Conservation (phyloP, 306 rosid species). For the Amphicarpaea edgeworthii region DNA sequence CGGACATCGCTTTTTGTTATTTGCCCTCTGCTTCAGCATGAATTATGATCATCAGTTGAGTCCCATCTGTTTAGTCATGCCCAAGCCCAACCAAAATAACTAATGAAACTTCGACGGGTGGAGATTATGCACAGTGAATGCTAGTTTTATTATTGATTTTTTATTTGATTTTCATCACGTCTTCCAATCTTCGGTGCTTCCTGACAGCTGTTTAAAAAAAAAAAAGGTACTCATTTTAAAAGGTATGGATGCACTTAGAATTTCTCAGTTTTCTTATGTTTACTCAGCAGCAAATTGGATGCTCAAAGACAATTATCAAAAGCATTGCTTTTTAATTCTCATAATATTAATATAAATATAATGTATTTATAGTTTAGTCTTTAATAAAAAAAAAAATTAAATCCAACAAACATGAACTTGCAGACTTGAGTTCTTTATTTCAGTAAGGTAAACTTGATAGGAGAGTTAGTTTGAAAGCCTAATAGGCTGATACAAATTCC, state of each 20-base stretch:
- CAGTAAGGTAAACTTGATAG: too few species aligned
- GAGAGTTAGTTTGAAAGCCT: too few species aligned
- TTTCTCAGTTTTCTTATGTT: not conserved
- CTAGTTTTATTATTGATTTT: not conserved
- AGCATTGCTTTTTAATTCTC: not conserved
- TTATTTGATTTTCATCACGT: not conserved
- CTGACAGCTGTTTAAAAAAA: not conserved
- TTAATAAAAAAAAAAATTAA: too few species aligned
- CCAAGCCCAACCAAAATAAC: slow-evolving; percentile 33
- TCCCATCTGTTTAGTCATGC: slow-evolving; percentile 13
- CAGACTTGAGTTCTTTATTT: too few species aligned
- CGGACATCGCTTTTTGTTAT: not conserved
- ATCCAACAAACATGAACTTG: too few species aligned
- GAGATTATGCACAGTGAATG: not conserved
- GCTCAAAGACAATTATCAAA: not conserved
- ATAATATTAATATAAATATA: too few species aligned
- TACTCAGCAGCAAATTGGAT: not conserved
- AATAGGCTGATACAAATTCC: too few species aligned
- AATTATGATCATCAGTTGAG: not conserved
- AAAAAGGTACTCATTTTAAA: not conserved
- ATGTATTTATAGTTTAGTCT: not conserved
- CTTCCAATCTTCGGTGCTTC: slow-evolving; percentile 6
- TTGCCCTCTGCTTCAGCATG: not conserved
- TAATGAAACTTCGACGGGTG: not conserved
- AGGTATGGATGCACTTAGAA: not conserved